Evolutionary conservation across 108 stramenopile species (phyloP).

Genomic region (Stephanodiscus minutulus): DNA sequence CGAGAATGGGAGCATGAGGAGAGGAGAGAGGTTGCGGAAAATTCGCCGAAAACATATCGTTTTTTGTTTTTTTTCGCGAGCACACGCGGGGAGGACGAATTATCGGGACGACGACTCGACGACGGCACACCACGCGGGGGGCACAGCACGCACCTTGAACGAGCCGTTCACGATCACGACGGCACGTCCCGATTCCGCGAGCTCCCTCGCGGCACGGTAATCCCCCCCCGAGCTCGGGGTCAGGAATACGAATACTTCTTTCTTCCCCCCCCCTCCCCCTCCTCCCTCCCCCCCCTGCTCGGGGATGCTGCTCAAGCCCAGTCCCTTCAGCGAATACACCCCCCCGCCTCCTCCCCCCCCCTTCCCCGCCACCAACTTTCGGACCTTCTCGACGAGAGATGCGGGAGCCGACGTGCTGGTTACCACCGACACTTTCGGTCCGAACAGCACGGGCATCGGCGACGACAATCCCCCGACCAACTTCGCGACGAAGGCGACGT

Average conservation of each 20-base stretch:
- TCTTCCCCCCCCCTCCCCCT: background rate
- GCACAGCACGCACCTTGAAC: conserved; percentile 51
- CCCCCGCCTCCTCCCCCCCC: background rate
- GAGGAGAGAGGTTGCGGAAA: no score
- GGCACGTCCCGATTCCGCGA: conserved; percentile 44
- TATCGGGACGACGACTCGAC: no score
- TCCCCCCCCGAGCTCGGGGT: conserved; percentile 60
- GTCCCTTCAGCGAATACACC: conserved; percentile 7
- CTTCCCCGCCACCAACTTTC: conserved; percentile 27
- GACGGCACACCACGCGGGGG: no score
- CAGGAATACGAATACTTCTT: conserved; percentile 57
- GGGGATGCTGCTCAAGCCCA: conserved; percentile 39
- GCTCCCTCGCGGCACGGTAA: conserved; percentile 54
- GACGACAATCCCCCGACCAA: conserved; percentile 42
- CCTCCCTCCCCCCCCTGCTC: background rate
- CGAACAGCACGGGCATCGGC: conserved; percentile 33
- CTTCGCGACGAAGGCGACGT: conserved; percentile 57
- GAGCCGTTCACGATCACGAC: conserved; percentile 76
- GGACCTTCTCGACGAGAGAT: conserved; percentile 49
- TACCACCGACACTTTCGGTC: conserved; percentile 56
- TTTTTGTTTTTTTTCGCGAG: no score
- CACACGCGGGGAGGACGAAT: no score
- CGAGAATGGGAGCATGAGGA: no score
- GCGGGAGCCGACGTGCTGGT: conserved; percentile 54
- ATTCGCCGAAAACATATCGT: no score